Percentiles rank a stretch among this genome's conserved stretches.
These are phyloP conservation scores for Aureobasidium namibiae DNA, from an alignment of 2,329 filamentous ascomycete species.

Conservation along the genomic window DNA sequence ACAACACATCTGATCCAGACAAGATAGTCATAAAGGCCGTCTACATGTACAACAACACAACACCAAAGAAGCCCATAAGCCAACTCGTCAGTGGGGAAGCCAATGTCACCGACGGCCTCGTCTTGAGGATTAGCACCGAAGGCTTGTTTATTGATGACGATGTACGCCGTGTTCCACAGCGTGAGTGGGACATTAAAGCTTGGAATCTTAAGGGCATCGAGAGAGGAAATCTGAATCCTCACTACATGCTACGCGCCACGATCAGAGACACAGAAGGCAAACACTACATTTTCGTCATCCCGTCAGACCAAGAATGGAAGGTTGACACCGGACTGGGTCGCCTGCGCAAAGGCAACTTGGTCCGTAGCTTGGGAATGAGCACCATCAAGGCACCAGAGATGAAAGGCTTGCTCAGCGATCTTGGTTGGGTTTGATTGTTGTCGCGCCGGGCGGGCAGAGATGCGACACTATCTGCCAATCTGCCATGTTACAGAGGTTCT, in stretches of 20 bases:
- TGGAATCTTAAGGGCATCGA: slow-evolving; percentile 94
- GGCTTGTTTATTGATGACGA: slow-evolving; percentile 97
- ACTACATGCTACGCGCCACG: slow-evolving; percentile 47
- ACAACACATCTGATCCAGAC: slow-evolving; percentile 81
- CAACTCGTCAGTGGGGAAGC: slow-evolving; percentile 80
- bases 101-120: slow-evolving; percentile 81
- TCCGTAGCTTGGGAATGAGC: slow-evolving; percentile 45
- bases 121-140: slow-evolving; percentile 86
- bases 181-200: slow-evolving; percentile 97
- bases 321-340: slow-evolving; percentile 50
- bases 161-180: slow-evolving; percentile 78
- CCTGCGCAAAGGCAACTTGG: slow-evolving; percentile 47
- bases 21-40: slow-evolving; percentile 95
- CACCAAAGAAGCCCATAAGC: slow-evolving; percentile 79
- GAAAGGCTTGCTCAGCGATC: slow-evolving; percentile 26
- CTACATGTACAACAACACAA: slow-evolving; percentile 85
- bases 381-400: slow-evolving; percentile 42
- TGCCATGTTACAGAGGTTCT: not conserved
- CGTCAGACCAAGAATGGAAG: slow-evolving; percentile 54
- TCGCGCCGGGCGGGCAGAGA: not conserved
- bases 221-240: slow-evolving; percentile 14
- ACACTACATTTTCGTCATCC: slow-evolving; percentile 53
- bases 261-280: slow-evolving; percentile 53
- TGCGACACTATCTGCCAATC: not conserved
- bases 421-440: slow-evolving; percentile 25